These are phyloP conservation scores for Phytophthora pisi DNA, from an alignment of 352 stramenopile species.

Conservation along the genomic window DNA sequence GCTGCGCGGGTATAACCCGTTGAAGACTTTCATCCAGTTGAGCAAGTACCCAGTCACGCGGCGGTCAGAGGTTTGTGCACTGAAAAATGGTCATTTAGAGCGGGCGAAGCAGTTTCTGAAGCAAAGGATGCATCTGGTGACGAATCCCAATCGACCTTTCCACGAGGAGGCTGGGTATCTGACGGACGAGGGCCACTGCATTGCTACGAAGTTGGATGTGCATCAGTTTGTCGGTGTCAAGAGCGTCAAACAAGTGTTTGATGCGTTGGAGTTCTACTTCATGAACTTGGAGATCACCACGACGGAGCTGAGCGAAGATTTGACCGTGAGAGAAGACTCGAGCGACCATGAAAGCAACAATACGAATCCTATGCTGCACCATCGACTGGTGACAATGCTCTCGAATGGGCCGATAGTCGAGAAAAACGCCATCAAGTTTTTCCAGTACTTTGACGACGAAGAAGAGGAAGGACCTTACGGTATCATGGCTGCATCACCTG, in stretches of 20 bases:
- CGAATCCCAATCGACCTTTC: conserved; percentile 32
- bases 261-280: conserved; percentile 50
- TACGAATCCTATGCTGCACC: conserved; percentile 32
- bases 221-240: conserved; percentile 44
- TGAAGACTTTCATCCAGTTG: conserved; percentile 38
- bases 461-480: conserved; percentile 16
- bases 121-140: conserved; percentile 33
- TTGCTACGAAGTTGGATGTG: conserved; percentile 46
- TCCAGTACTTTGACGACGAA: conserved; percentile 16
- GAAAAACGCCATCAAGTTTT: conserved; percentile 48
- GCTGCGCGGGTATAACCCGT: conserved; percentile 11
- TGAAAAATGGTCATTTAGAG: conserved; percentile 41
- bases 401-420: conserved; percentile 33
- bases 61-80: conserved; percentile 12
- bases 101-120: conserved; percentile 38
- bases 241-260: conserved; percentile 43
- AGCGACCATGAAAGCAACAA: conserved; percentile 27
- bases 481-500: conserved; percentile 32
- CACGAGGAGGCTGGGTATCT: conserved; percentile 45
- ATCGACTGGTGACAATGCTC: conserved; percentile 37
- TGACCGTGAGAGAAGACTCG: conserved; percentile 49
- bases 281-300: conserved; percentile 55
- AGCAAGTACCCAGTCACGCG: conserved; percentile 21
- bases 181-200: conserved; percentile 41
- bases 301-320: conserved; percentile 35